Base-by-base conservation (phyloP, 768 basidiomycete species). In the Pluteus cervinus region DNA sequence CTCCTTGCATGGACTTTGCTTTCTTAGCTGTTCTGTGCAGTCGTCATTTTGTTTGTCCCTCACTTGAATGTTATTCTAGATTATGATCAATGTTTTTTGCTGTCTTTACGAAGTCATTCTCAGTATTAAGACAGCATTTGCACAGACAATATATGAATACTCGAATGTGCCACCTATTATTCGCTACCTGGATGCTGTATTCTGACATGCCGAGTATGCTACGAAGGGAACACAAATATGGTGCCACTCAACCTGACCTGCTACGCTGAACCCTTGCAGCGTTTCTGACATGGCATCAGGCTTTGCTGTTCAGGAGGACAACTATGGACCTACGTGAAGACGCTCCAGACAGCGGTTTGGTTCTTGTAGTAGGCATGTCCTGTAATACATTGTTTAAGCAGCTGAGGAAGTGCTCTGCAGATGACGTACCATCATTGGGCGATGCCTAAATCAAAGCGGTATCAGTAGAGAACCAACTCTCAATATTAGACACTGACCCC, bases 321-420 rank as follows among this genome's bases (percentile, higher is more conserved):
- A 2, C 33, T 23, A 25, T 7, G 4, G 2, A 47, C 60, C 49
- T 51, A 73, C 74, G 58, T 65, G 53, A 79, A 76, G 21, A 75
- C 53, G 37, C 69, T 57, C 69, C 71, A 75, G 10, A 75, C 58
- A 4, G 54, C 40, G 4, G 71, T 72, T 48, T 76, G 65, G 43
- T 77, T 76, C 38, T 63, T 61, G 52, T 75, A 79, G 41, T 71
- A 62, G 2, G 73, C 65, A 25, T 63, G 56, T 24, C 71, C 73
- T 75, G 47, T 30, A 40, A 8, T 23, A 17, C 22, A 28, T 28
- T 28, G 26, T 28, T 28, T 28, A 9, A 28, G 9, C 14, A 9
- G 26, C 26, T 9, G 26, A 9, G 26, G 9, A 14, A 28, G 26
- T 14, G 14, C 26, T 32, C 15, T 17, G 18, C 14, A 18, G 25